Base-by-base conservation (phyloP, 345 rosid genomes). In the Eucalyptus erythrocorys region DNA sequence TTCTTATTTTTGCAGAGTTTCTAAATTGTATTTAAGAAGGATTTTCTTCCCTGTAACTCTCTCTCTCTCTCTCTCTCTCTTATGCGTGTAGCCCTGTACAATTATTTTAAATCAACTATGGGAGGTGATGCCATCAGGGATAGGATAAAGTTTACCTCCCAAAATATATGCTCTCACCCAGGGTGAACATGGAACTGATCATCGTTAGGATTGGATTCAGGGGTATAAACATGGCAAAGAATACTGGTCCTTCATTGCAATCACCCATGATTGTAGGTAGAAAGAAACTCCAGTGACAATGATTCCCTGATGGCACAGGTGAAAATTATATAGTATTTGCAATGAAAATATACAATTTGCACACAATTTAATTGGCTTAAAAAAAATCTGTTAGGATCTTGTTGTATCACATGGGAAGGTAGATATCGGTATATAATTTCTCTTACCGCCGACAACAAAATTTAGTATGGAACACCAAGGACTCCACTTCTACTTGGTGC, bases 191-290 rank as follows among this genome's bases (percentile, higher is more conserved):
- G 14, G 90, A 90, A 30, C 91, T 68, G 45, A 91, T 34, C 27
- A 64, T 86, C 24, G 90, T 89, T n/a, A 87, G 27, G 21, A 89
- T 87, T 14, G 88, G 87, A 79, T 22, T 53, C 37, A 87, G 34
- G 86, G 92, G 88, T 27, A 59, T 89, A 34, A 85, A 85, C 89
- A 87, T 89, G 13, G 90, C 92, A 19, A 5, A 87, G 32, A 91
- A 91, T 21, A 91, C 85, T 19, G 92, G 92, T 27, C 92, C 57
- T 88, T 91, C 88, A 47, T 85, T n/a, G 48, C 85, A 16, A 87
- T 49, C 22, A 91, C 92, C 88, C 86, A 86, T 42, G 85, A 89
- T 87, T 91, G 90, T 43, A 89, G 87, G 40, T 87, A 91, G 64
- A 86, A 89, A 17, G 76, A 53, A 30, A 89, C 53, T 47, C 92